Conservation (phyloP, 2,329 filamentous ascomycete genomes). For the Plenodomus biglobosus region DNA sequence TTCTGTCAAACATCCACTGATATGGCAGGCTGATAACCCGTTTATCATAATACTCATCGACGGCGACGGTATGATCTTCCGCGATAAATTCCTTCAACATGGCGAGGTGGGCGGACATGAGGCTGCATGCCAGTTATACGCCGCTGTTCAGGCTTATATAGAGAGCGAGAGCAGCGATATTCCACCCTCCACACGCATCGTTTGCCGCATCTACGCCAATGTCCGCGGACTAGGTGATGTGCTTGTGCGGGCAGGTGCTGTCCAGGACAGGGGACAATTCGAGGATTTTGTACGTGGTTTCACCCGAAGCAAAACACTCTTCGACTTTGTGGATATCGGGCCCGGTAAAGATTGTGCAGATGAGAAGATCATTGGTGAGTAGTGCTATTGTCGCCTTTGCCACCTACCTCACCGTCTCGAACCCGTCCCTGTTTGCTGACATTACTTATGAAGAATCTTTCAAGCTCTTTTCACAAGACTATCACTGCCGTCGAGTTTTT, state of each 20-base stretch:
- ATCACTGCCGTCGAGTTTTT: conserved; percentile 62
- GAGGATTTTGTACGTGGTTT: conserved; percentile 60
- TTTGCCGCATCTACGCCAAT: conserved; percentile 58
- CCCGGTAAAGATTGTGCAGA: conserved; percentile 51
- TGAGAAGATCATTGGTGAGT: conserved; percentile 53
- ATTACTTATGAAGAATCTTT: conserved; percentile 50
- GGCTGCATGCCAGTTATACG: conserved; percentile 55
- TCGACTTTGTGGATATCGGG: conserved; percentile 52
- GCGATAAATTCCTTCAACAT: conserved; percentile 52
- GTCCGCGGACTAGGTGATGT: conserved; percentile 54
- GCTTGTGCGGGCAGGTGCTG: conserved; percentile 50
- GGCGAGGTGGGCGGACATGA: conserved; percentile 57
- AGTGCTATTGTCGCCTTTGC: not conserved
- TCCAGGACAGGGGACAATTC: conserved; percentile 47
- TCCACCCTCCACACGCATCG: conserved; percentile 49
- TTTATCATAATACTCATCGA: conserved; percentile 59
- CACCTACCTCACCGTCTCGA: conserved; percentile 5
- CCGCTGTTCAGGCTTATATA: conserved; percentile 49
- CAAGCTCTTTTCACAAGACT: conserved; percentile 58
- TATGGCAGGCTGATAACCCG: conserved; percentile 44
- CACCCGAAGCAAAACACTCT: conserved; percentile 51
- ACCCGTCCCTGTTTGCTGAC: not conserved
- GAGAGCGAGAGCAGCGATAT: conserved; percentile 41
- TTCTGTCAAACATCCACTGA: conserved; percentile 1
- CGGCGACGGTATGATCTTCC: conserved; percentile 59